A percentile compares a stretch with the other conserved stretches of the same genome.
phyloP scores from a whole-genome alignment of 2,329 filamentous ascomycete species.

The Verticillium zaregamsianum region DNA sequence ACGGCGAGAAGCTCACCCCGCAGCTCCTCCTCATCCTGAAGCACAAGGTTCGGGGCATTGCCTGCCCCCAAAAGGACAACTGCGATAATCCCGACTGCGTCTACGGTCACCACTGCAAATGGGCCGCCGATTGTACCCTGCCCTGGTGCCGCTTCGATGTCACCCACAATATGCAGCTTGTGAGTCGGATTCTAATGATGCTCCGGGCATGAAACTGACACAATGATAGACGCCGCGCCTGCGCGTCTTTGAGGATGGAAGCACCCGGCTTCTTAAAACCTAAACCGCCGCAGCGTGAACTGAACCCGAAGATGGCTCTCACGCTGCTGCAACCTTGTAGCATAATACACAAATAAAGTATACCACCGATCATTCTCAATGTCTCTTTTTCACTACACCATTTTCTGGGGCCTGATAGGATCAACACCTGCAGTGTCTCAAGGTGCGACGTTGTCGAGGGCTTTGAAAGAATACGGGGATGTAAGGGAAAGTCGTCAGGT shows the following conservation, averaged over 20 bases:
- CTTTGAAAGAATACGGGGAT: too few relatives aligned
- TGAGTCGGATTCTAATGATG: slow-evolving; percentile 1
- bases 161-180: slow-evolving; percentile 16
- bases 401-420: too few relatives aligned
- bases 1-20: slow-evolving; percentile 12
- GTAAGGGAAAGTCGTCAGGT: too few relatives aligned
- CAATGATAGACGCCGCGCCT: slow-evolving; percentile 5
- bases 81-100: slow-evolving; percentile 15
- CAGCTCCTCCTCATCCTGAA: slow-evolving; percentile 15
- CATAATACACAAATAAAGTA: background rate
- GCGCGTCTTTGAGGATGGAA: slow-evolving; percentile 10
- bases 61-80: slow-evolving; percentile 10
- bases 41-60: slow-evolving; percentile 14
- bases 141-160: slow-evolving; percentile 14
- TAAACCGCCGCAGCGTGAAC: background rate
- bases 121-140: slow-evolving; percentile 13
- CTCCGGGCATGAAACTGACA: background rate
- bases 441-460: too few relatives aligned
- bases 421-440: too few relatives aligned
- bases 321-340: background rate
- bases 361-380: background rate
- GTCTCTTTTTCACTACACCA: too few relatives aligned
- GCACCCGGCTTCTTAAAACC: slow-evolving; percentile 1
- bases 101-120: slow-evolving; percentile 16
- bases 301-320: background rate